These are phyloP conservation scores for Trapa incisa DNA, from an alignment of 345 rosid genomes.

Conservation along the genomic window DNA sequence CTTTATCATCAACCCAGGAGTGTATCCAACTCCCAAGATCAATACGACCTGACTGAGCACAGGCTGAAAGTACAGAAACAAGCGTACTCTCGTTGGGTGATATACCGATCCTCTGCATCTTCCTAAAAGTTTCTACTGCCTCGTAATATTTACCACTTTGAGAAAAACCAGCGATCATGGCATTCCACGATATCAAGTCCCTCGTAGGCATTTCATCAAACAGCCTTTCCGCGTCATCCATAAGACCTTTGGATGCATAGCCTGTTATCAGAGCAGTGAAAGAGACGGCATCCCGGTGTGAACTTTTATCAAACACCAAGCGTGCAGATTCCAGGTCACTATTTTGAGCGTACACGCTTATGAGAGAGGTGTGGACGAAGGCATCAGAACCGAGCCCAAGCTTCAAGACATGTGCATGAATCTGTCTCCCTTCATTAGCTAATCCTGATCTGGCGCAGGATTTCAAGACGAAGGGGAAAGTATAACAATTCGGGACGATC, in stretches of 20 bases:
- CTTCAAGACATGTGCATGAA: constrained; percentile 49
- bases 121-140: constrained; percentile 37
- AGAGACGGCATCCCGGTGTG: constrained; percentile 41
- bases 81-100: constrained; percentile 48
- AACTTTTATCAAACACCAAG: constrained; percentile 41
- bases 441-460: constrained; percentile 31
- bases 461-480: constrained; percentile 61
- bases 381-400: constrained; percentile 39
- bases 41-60: constrained; percentile 44
- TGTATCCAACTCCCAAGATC: constrained; percentile 40
- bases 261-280: constrained; percentile 48
- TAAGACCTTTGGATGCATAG: constrained; percentile 6
- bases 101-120: constrained; percentile 31
- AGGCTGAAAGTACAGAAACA: constrained; percentile 55
- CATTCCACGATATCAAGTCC: constrained; percentile 39
- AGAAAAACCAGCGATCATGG: constrained; percentile 39
- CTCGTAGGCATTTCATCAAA: constrained; percentile 11
- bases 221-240: constrained; percentile 6
- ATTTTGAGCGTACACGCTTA: constrained; percentile 44
- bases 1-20: constrained; percentile 30
- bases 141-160: constrained; percentile 33
- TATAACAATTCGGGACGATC: constrained; percentile 33
- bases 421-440: constrained; percentile 37
- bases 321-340: constrained; percentile 31
- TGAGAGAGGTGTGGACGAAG: constrained; percentile 53